Evolutionary conservation across 495 filamentous ascomycete genomes (phyloP).

Genomic region (Xylaria telfairii): DNA sequence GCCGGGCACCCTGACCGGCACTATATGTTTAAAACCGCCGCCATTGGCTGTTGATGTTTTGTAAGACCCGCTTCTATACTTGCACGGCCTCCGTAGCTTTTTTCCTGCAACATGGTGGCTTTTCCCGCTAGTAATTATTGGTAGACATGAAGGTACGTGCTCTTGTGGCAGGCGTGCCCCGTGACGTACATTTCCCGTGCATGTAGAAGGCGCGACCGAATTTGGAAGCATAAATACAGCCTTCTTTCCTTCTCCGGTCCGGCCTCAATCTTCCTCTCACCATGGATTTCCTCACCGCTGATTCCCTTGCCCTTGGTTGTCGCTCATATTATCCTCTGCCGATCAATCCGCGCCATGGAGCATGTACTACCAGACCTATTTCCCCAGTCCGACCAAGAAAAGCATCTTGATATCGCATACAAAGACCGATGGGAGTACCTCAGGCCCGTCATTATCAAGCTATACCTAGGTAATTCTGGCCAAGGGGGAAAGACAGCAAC

Average conservation of each 20-base stretch:
- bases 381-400: conserved; percentile 1
- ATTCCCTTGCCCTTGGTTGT: too few species aligned
- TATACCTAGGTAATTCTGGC: background rate
- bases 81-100: too few species aligned
- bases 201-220: too few species aligned
- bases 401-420: background rate
- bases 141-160: too few species aligned
- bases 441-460: background rate
- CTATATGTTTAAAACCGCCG: too few species aligned
- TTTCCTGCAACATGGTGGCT: too few species aligned
- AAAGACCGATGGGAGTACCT: background rate
- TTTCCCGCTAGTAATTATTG: too few species aligned
- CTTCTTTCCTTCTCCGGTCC: background rate
- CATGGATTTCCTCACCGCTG: background rate
- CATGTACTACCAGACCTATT: background rate
- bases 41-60: background rate
- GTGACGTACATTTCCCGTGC: background rate
- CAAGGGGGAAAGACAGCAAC: conserved; percentile 1
- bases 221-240: background rate
- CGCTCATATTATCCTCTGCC: background rate
- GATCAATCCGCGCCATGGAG: background rate
- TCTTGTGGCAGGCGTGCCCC: background rate
- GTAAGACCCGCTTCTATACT: background rate
- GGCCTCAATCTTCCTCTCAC: background rate
- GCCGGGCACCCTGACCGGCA: too few species aligned